Percentiles rank a stretch among this genome's conserved stretches.
phyloP scores from a whole-genome alignment of 768 basidiomycete genomes.

The Crepidotus variabilis region DNA sequence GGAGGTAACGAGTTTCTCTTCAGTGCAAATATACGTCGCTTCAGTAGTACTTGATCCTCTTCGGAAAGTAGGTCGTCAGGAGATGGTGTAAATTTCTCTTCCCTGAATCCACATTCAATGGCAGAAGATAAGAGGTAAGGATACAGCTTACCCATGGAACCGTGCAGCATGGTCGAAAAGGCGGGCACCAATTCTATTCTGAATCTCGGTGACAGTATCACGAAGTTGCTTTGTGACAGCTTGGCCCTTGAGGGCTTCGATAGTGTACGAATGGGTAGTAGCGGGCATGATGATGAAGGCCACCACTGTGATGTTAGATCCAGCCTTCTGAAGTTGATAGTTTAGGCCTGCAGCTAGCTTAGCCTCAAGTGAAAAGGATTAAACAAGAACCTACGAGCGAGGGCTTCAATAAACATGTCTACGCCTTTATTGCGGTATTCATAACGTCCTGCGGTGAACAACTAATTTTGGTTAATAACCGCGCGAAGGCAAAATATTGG shows the following conservation, averaged over 20 bases:
- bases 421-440: conserved; percentile 99
- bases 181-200: conserved; percentile 86
- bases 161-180: conserved; percentile 93
- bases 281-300: conserved; percentile 99
- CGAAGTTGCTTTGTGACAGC: conserved; percentile 96
- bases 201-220: conserved; percentile 95
- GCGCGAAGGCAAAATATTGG: conserved; percentile 1
- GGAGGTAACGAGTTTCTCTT: conserved; percentile 95
- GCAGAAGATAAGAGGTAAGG: neutral
- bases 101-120: conserved; percentile 34
- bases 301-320: conserved; percentile 81
- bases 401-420: conserved; percentile 98
- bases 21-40: conserved; percentile 94
- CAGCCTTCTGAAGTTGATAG: conserved; percentile 48
- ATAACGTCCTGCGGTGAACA: conserved; percentile 99
- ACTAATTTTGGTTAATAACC: conserved; percentile 37
- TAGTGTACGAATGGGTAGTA: conserved; percentile 91
- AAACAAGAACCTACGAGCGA: conserved; percentile 62
- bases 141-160: conserved; percentile 73
- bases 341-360: conserved; percentile 36
- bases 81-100: conserved; percentile 70
- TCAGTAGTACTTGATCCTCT: conserved; percentile 92
- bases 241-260: conserved; percentile 94
- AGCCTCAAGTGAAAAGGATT: neutral
- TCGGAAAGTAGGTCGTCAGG: conserved; percentile 77